These are phyloP conservation scores for Trebouxia sp. DNA, from an alignment of 139 green algal genomes.

Conservation along the genomic window DNA sequence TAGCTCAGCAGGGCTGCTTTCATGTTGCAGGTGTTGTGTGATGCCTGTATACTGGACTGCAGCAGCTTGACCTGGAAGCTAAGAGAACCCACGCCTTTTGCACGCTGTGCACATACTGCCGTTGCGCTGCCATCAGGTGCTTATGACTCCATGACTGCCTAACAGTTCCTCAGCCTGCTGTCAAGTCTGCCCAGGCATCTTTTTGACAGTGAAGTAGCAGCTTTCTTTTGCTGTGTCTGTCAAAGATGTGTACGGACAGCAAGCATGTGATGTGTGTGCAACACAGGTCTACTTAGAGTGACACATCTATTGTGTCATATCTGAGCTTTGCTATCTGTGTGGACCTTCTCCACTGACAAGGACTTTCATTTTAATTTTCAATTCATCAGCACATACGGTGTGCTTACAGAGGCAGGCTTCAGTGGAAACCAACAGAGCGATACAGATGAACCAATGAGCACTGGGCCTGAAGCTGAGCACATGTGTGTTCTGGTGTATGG, in stretches of 20 bases:
- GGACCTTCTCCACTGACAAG: no score
- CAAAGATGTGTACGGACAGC: no score
- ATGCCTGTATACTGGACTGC: slow-evolving; percentile 56
- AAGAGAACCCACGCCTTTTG: slow-evolving; percentile 47
- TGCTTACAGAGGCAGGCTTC: background rate
- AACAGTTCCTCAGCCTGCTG: background rate
- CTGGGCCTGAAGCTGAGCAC: background rate
- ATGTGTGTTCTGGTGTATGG: slow-evolving; percentile 51
- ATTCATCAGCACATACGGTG: no score
- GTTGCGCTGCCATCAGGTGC: slow-evolving; percentile 27
- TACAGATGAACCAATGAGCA: slow-evolving; percentile 23
- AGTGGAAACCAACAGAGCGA: background rate
- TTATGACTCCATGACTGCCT: background rate
- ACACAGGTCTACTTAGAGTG: no score
- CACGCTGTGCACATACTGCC: slow-evolving; percentile 60
- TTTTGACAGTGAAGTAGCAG: no score
- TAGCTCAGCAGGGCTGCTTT: no score
- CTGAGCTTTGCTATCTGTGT: no score
- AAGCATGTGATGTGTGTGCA: no score
- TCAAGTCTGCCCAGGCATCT: no score
- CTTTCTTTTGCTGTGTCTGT: no score
- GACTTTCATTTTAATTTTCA: no score
- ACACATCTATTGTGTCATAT: no score
- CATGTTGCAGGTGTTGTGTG: slow-evolving; percentile 52
- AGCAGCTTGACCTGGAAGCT: slow-evolving; percentile 45